These are phyloP conservation scores for Botryococcus braunii DNA, from an alignment of 163 green algal species.

Conservation along the genomic window DNA sequence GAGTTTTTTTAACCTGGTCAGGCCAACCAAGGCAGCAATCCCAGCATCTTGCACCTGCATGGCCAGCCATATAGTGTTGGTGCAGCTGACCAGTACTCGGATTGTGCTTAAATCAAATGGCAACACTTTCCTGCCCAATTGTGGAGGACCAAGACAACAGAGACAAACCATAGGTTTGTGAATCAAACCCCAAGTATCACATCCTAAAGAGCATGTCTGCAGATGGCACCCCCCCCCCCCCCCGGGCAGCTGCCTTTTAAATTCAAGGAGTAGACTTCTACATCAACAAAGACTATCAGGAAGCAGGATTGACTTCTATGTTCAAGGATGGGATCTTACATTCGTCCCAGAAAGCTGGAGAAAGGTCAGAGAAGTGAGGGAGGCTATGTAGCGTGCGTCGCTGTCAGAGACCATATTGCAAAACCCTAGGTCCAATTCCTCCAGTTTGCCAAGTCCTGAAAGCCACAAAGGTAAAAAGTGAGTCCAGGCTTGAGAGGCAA, in stretches of 20 bases:
- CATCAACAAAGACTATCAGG: neutral
- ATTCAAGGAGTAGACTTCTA: neutral
- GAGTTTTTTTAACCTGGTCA: conserved; percentile 10
- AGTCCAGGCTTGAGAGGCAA: too few species aligned
- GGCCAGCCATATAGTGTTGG: too few species aligned
- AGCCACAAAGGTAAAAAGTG: too few species aligned
- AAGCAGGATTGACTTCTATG: neutral
- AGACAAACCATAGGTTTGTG: neutral
- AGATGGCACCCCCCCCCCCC: neutral
- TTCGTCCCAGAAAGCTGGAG: conserved; percentile 13
- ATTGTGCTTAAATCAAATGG: neutral
- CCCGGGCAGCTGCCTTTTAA: neutral
- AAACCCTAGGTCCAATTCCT: conserved; percentile 17
- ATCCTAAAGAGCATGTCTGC: neutral
- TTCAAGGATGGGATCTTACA: conserved; percentile 3
- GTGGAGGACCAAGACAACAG: neutral
- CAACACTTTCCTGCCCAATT: neutral
- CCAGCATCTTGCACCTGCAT: conserved; percentile 6
- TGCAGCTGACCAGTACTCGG: neutral
- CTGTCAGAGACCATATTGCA: conserved; percentile 9
- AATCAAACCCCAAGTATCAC: neutral
- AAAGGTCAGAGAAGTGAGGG: conserved; percentile 5
- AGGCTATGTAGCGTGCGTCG: conserved; percentile 8
- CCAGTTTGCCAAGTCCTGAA: conserved; percentile 15
- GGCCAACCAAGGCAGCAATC: neutral